Evolutionary conservation across 306 rosid genomes (phyloP).

Genomic region (Myrica gale): DNA sequence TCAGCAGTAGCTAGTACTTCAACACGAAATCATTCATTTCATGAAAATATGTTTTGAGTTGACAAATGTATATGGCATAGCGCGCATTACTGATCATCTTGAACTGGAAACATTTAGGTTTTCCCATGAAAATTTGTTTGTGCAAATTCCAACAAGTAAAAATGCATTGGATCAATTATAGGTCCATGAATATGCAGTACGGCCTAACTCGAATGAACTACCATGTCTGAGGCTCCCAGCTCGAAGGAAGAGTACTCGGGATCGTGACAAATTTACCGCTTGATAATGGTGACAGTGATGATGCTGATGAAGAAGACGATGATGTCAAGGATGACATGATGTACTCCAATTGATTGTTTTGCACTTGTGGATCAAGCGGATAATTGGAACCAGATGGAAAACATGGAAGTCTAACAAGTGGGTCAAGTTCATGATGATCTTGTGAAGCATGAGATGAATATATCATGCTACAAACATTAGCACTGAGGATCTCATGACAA

Average conservation of each 20-base stretch:
- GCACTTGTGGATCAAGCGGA: slow-evolving; percentile 35
- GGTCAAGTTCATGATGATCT: slow-evolving; percentile 31
- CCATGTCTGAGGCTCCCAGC: background rate
- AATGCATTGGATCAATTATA: slow-evolving; percentile 5
- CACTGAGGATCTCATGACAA: slow-evolving; percentile 38
- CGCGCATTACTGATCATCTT: slow-evolving; percentile 35
- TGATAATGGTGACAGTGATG: slow-evolving; percentile 31
- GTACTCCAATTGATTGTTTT: slow-evolving; percentile 48
- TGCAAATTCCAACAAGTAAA: slow-evolving; percentile 9
- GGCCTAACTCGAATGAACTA: slow-evolving; percentile 9
- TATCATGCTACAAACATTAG: slow-evolving; percentile 33
- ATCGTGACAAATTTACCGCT: slow-evolving; percentile 30
- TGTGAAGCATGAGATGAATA: slow-evolving; percentile 42
- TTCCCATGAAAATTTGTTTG: background rate
- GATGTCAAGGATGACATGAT: slow-evolving; percentile 45
- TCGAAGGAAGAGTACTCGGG: slow-evolving; percentile 14
- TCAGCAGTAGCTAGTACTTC: background rate
- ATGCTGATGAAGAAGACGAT: background rate
- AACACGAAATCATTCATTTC: background rate
- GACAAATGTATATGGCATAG: slow-evolving; percentile 9
- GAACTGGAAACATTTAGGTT: slow-evolving; percentile 40
- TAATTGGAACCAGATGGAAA: slow-evolving; percentile 17
- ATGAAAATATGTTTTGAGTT: background rate
- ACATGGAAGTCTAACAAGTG: slow-evolving; percentile 32
- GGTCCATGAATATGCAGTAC: background rate